Evolutionary conservation across 1,139 yeast species (phyloP).

Genomic region (Scheffersomyces illinoinensis): DNA sequence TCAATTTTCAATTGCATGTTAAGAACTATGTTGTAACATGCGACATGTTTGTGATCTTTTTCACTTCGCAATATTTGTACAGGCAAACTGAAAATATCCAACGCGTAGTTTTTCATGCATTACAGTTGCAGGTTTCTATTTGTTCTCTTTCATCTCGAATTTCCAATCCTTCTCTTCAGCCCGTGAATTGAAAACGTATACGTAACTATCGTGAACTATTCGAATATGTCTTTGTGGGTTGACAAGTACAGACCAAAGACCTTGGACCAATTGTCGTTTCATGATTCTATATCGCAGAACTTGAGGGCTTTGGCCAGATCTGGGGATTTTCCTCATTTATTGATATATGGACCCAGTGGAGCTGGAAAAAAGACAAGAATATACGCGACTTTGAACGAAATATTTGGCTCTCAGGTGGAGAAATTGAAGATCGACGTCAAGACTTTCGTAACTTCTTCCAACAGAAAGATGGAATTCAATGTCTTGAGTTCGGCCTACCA

Average conservation of each 20-base stretch:
- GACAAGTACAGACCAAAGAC: slow-evolving; percentile 86
- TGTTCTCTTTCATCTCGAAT: neutral
- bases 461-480: slow-evolving; percentile 82
- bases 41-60: no score
- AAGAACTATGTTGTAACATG: no score
- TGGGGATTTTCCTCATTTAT: slow-evolving; percentile 90
- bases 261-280: slow-evolving; percentile 66
- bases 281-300: slow-evolving; percentile 61
- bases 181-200: neutral
- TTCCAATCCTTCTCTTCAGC: neutral
- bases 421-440: slow-evolving; percentile 87
- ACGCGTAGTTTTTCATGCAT: neutral
- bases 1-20: no score
- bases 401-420: slow-evolving; percentile 82
- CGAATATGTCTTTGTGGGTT: slow-evolving; percentile 88
- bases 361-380: slow-evolving; percentile 96
- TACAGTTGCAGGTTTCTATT: neutral
- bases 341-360: slow-evolving; percentile 94
- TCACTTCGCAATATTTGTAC: no score
- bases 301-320: slow-evolving; percentile 65
- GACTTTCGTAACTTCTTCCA: slow-evolving; percentile 69
- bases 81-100: neutral
- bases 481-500: slow-evolving; percentile 90
- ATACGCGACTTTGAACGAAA: slow-evolving; percentile 72
- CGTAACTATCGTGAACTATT: neutral